phyloP scores from a whole-genome alignment of 495 filamentous ascomycete species.

The Podospora pseudopauciseta region DNA sequence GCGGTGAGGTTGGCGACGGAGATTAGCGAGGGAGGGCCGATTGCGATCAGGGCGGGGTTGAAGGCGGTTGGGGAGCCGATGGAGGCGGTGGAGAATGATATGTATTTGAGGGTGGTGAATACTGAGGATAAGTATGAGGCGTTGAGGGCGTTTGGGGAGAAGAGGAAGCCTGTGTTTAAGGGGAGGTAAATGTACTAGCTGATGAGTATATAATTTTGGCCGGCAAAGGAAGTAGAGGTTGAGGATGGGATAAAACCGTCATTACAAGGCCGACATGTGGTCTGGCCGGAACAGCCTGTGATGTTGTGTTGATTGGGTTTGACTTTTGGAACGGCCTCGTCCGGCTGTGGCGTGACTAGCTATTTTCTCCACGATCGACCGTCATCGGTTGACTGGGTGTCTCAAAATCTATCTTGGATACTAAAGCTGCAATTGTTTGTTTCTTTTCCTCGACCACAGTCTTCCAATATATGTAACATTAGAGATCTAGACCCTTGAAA shows the following conservation, averaged over 20 bases:
- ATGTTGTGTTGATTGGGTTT: background rate
- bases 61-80: slow-evolving; percentile 63
- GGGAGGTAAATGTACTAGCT: slow-evolving; percentile 45
- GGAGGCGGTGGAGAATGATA: slow-evolving; percentile 68
- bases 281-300: background rate
- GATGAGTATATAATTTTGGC: too few species aligned
- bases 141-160: slow-evolving; percentile 81
- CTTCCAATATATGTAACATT: background rate
- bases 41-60: slow-evolving; percentile 69
- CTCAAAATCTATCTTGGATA: background rate
- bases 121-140: slow-evolving; percentile 87
- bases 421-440: background rate
- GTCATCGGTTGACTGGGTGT: background rate
- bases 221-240: too few species aligned
- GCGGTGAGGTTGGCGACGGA: slow-evolving; percentile 73
- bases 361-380: background rate
- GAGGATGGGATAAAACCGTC: too few species aligned
- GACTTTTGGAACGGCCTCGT: background rate
- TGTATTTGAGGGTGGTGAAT: slow-evolving; percentile 73
- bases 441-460: background rate
- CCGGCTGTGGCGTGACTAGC: background rate
- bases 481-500: background rate
- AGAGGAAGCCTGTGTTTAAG: slow-evolving; percentile 80
- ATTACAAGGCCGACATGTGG: background rate
- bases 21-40: slow-evolving; percentile 83